Base-by-base conservation (phyloP, 2,329 filamentous ascomycete species). In the Fusarium guadeloupense region DNA sequence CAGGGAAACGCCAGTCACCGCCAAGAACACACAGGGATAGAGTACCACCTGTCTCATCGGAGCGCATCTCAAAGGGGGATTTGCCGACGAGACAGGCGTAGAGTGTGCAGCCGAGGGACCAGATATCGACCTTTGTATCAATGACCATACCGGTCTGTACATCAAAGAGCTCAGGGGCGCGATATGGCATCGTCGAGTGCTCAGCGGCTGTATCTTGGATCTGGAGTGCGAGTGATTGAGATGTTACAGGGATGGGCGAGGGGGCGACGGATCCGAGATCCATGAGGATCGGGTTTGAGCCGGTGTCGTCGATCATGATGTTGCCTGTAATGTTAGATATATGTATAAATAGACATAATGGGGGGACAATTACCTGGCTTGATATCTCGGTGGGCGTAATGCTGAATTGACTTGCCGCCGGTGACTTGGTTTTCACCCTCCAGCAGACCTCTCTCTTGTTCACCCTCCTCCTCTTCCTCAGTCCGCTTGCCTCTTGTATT, bases 181-280 rank as follows among this genome's bases (percentile, higher is more conserved):
- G 92, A 79, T 99, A 99, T 0, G 95, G 93, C 94, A 99, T 98
- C 34, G 95, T 99, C 64, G 89, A 94, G 81, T 98, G 94, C 76
- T 99, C 95, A 49, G 94, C 95, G 19, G 95, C 95, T 34, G 87
- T 91, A 76, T 99, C 95, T 78, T 98, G 95, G 30, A 96, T 91
- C 47, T 93, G 92, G 41, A 99, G 86, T 38, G 95, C 95, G 49
- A 96, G 84, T 4, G 92, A 96, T 59, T 94, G 89, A 16, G 91
- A 95, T 5, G 94, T 96, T 67, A 98, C 94, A 21, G 91, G 86
- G 53, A 92, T 91, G 2, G 95, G 95, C 3, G 92, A 93, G 16
- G 90, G 90, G 34, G 92, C 90, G 52, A 99, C 83, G 53, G 93
- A 97, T 62, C 95, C 95, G 20, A 99, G 87, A 74, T 99, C 95